phyloP scores from a whole-genome alignment of 306 rosid genomes.

The Cucurbita maxima region DNA sequence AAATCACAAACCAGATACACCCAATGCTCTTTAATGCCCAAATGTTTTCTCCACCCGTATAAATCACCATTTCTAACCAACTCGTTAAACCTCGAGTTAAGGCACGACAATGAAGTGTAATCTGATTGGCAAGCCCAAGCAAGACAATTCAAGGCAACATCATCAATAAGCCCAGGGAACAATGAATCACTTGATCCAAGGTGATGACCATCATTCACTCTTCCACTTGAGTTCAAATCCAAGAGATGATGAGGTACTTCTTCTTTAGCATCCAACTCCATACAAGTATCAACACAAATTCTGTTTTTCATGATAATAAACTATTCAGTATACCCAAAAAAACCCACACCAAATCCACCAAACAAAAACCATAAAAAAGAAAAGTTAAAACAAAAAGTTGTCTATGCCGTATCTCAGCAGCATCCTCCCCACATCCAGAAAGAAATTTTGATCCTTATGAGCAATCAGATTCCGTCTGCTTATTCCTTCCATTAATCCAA shows the following conservation, averaged over 20 bases:
- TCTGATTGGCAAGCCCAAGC: slow-evolving; percentile 18
- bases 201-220: slow-evolving; percentile 51
- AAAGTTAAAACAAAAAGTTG: not conserved
- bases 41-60: slow-evolving; percentile 15
- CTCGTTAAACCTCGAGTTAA: slow-evolving; percentile 16
- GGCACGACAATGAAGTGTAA: slow-evolving; percentile 16
- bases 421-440: slow-evolving; percentile 13
- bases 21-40: slow-evolving; percentile 24
- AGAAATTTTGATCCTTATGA: slow-evolving; percentile 21
- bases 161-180: slow-evolving; percentile 34
- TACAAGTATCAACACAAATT: slow-evolving; percentile 5
- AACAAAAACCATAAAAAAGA: slow-evolving; percentile 4
- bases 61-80: slow-evolving; percentile 16
- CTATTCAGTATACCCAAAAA: slow-evolving; percentile 13
- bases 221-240: slow-evolving; percentile 17
- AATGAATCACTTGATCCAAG: slow-evolving; percentile 60
- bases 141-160: slow-evolving; percentile 13
- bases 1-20: slow-evolving; percentile 16
- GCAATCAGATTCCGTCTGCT: slow-evolving; percentile 29
- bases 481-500: slow-evolving; percentile 15
- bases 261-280: slow-evolving; percentile 7
- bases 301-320: slow-evolving; percentile 27
- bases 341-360: slow-evolving; percentile 7
- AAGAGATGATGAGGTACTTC: slow-evolving; percentile 4
- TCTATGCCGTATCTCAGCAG: not conserved